A percentile compares a stretch with the other conserved stretches of the same genome.
phyloP scores from a whole-genome alignment of 768 basidiomycete genomes.

The Boletus rex-veris region DNA sequence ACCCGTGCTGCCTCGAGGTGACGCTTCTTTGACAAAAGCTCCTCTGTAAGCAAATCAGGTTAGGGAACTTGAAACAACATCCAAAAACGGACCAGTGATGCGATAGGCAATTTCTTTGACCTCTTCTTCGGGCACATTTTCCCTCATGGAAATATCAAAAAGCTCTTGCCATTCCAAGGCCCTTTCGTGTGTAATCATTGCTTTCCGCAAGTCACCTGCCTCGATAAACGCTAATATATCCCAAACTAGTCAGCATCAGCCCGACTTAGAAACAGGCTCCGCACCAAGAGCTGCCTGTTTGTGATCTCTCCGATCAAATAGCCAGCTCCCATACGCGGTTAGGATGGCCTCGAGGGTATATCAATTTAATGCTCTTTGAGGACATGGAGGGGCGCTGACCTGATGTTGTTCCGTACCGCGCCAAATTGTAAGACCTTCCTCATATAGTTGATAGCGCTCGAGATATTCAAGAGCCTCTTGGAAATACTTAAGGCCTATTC shows the following conservation, averaged over 20 bases:
- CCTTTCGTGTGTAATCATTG: constrained; percentile 85
- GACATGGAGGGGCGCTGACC: constrained; percentile 37
- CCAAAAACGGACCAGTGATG: constrained; percentile 61
- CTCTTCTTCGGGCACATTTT: constrained; percentile 51
- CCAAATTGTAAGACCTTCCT: constrained; percentile 74
- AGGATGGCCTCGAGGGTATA: constrained; percentile 52
- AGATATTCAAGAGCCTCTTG: constrained; percentile 79
- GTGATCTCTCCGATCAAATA: constrained; percentile 84
- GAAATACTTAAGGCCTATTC: constrained; percentile 63
- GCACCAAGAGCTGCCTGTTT: constrained; percentile 77
- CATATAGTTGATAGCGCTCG: constrained; percentile 73
- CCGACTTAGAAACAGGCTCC: constrained; percentile 8
- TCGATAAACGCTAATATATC: constrained; percentile 63
- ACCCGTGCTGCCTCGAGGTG: constrained; percentile 79
- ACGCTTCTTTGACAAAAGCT: constrained; percentile 75
- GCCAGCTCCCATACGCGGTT: constrained; percentile 78
- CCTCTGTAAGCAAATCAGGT: constrained; percentile 50
- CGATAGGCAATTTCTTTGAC: constrained; percentile 66
- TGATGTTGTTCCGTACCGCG: constrained; percentile 57
- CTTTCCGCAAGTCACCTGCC: constrained; percentile 60
- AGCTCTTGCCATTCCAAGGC: constrained; percentile 89
- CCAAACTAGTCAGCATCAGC: constrained; percentile 4
- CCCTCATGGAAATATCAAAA: constrained; percentile 69
- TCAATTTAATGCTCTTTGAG: constrained; percentile 6
- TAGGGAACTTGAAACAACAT: not conserved